These are phyloP conservation scores for Ophiostoma ulmi DNA, from an alignment of 2,329 filamentous ascomycete genomes.

Conservation along the genomic window DNA sequence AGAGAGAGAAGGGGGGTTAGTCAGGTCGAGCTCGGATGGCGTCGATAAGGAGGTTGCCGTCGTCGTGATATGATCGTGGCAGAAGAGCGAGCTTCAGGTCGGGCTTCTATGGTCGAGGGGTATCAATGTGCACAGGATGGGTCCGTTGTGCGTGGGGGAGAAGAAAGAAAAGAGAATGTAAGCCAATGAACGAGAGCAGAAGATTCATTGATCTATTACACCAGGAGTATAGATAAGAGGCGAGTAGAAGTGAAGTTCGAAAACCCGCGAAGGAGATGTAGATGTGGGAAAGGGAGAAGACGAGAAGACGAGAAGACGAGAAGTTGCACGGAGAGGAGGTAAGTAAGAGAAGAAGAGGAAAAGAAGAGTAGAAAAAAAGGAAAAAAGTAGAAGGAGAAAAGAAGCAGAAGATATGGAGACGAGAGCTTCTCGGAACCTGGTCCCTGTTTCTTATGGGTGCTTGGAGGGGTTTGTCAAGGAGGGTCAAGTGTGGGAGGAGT, in stretches of 20 bases:
- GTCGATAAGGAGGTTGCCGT: background rate
- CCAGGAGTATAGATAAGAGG: conserved; percentile 9
- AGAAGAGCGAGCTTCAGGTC: background rate
- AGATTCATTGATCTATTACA: conserved; percentile 17
- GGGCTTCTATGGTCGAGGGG: conserved; percentile 17
- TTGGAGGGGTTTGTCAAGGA: background rate
- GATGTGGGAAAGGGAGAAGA: background rate
- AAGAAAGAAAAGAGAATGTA: conserved; percentile 5
- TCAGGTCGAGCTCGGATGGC: conserved; percentile 12
- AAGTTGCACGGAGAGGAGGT: background rate
- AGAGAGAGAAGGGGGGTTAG: background rate
- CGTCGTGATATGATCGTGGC: background rate
- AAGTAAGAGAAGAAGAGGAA: conserved; percentile 5
- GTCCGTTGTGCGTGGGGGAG: background rate
- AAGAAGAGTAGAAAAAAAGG: conserved; percentile 9
- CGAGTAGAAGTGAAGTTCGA: background rate
- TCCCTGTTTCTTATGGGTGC: conserved; percentile 4
- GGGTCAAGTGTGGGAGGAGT: background rate
- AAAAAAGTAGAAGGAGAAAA: background rate
- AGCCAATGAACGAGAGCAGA: conserved; percentile 18
- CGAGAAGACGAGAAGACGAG: background rate
- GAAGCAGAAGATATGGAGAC: conserved; percentile 14
- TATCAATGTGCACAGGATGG: conserved; percentile 21
- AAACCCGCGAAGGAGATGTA: background rate
- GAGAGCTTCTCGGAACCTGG: conserved; percentile 11